Evolutionary conservation across 1,284 basidiomycete species (phyloP), one percentile per base, ranked within the genome.

Genomic region (Ganoderma lingzhi): DNA sequence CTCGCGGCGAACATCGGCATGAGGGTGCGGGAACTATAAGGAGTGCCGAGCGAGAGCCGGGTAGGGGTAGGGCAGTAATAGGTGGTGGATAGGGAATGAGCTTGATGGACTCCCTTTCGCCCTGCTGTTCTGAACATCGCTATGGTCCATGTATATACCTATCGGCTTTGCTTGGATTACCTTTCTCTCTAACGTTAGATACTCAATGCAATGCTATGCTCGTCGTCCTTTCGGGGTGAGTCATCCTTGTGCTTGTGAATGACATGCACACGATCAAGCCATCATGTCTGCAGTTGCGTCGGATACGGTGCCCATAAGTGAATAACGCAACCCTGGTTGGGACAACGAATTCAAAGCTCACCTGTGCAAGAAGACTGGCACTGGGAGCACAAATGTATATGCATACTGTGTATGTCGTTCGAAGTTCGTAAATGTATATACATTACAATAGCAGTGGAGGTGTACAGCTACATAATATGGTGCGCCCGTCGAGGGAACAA

Each of bases 1-100:
- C 82, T 97, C 58, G 85, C 88, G 62, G 88, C 93, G 74, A 97
- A 97, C 77, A 86, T 97, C 70, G 90, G 84, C 44, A 76, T 94
- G 76, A 82, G 92, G 68, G 15, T 82, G 70, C 70, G 75, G 62
- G 80, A 82, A 73, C 64, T 80, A 51, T 73, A 65, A 68, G 12
- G 2, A 12, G 48, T 5, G 48, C 19, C 12, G 48, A 28, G 10
- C 10, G 10, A 51, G 48, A 23, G 23, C 48, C 10, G 23, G 12
- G 5, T 5, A 51, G 48, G 23, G 12, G 5, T 5, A 51, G 48
- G 23, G 23, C 23, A 28, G 23, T 12, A 51, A 51, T 23, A 51
- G 48, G 48, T 51, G 48, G 48, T 28, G 9, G 48, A 28, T 28
- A 19, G 48, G 23, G 12, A 19, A 28, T 28, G 23, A 4, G 48